Evolutionary conservation across 2,329 filamentous ascomycete genomes (phyloP).

Genomic region (Chaetomiaceae sp.): DNA sequence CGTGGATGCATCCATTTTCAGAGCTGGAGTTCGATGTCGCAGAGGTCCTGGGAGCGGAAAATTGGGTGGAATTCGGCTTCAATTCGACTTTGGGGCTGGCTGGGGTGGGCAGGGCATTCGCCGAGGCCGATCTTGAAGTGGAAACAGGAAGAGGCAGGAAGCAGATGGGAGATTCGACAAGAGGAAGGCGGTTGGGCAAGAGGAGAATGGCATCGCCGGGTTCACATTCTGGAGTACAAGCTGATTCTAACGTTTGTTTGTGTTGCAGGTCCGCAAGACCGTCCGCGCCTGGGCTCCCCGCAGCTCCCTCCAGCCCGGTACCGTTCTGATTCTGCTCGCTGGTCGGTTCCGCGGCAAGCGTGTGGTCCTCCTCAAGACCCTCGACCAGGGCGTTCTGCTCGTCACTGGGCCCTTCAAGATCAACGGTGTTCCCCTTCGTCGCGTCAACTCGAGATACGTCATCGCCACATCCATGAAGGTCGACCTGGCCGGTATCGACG

Average conservation of each 20-base stretch:
- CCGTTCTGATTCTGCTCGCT: slow-evolving; percentile 97
- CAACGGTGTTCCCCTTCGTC: slow-evolving; percentile 96
- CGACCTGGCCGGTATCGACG: slow-evolving; percentile 78
- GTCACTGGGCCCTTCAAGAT: slow-evolving; percentile 99
- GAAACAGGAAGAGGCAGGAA: slow-evolving; percentile 4
- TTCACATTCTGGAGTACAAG: neutral
- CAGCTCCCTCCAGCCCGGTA: slow-evolving; percentile 85
- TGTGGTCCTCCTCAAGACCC: slow-evolving; percentile 96
- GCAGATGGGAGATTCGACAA: neutral
- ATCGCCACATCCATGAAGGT: slow-evolving; percentile 86
- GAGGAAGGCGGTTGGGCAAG: neutral
- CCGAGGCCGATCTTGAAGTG: slow-evolving; percentile 2
- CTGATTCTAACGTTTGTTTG: slow-evolving; percentile 30
- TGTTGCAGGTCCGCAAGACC: slow-evolving; percentile 84
- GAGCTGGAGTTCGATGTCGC: slow-evolving; percentile 9
- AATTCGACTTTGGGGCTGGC: slow-evolving; percentile 11
- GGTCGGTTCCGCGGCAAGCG: slow-evolving; percentile 99
- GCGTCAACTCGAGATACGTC: slow-evolving; percentile 89
- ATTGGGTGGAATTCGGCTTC: slow-evolving; percentile 16
- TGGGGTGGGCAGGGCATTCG: slow-evolving; percentile 9
- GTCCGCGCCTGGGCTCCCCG: slow-evolving; percentile 83
- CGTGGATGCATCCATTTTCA: slow-evolving; percentile 44
- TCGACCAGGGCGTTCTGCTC: slow-evolving; percentile 95
- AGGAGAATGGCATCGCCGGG: neutral
- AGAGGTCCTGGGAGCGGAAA: slow-evolving; percentile 7